Base-by-base conservation (phyloP, 2,329 filamentous ascomycete genomes). In the Endothia cerciana region DNA sequence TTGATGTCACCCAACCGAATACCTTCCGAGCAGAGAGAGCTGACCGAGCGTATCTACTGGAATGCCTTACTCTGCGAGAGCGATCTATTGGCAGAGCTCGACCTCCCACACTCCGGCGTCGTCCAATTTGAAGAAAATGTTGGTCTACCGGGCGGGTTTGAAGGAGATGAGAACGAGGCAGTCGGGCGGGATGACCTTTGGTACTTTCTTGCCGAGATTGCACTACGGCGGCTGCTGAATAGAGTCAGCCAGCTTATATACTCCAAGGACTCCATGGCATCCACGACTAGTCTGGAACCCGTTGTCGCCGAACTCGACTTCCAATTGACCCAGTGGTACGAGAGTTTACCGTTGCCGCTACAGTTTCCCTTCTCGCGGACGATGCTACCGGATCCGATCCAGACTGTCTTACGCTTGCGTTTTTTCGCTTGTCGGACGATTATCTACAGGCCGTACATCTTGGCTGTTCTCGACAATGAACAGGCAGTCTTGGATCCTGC, bases 371-470 rank as follows among this genome's bases (percentile, higher is more conserved):
- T 92, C 73, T 87, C 87, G 43, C 83, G 88, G 63, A 82, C 86
- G 0, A 84, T 89, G 60, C 80, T 93, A 33, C 84, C 87, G 64
- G 91, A 93, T 72, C 89, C 91, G 4, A 87, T 93, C 6, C 92
- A 94, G 77, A 93, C 91, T 0, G 91, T 94, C 8, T 80, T 95
- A 59, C 85, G 92, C 56, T 81, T 94, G 67, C 86, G 92, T 38
- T 95, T 94, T 79, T 94, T 92, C 75, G 92, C 92, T 51, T 95
- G 92, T 76, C 88, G 91, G 65, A 94, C 91, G 33, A 94, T 94
- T 72, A 94, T 95, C 70, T 94, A 93, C 78, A 85, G 92, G 36
- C 92, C 92, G 0, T 94, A 94, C 75, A 91, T 94, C 68, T 81
- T 93, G 66, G 90, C 91, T 13, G 91, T 94, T 1, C 78, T 95